These are phyloP conservation scores for Lentinula detonsa DNA, from an alignment of 768 basidiomycete species.

Conservation along the genomic window DNA sequence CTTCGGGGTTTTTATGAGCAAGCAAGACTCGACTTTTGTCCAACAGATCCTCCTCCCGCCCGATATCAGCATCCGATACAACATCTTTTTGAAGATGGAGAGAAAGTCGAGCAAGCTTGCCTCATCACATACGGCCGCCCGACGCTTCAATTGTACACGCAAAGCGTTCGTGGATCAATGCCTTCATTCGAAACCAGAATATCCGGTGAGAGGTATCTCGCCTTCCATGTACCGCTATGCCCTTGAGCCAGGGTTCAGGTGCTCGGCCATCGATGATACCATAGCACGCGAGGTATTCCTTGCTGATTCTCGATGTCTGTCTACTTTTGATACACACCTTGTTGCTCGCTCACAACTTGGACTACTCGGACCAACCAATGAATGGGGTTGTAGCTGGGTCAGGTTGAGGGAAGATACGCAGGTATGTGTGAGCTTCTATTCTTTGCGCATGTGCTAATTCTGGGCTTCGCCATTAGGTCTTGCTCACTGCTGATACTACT, in stretches of 20 bases:
- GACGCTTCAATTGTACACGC: neutral
- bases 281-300: neutral
- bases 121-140: neutral
- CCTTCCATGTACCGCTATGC: slow-evolving; percentile 1
- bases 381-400: neutral
- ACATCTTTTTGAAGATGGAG: slow-evolving; percentile 1
- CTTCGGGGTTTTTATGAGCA: no score
- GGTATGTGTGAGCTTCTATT: neutral
- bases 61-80: neutral
- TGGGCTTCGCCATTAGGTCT: neutral
- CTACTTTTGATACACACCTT: neutral
- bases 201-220: slow-evolving; percentile 4
- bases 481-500: neutral
- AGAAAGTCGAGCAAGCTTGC: neutral
- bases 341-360: slow-evolving; percentile 3
- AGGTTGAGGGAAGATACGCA: neutral
- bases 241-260: slow-evolving; percentile 5
- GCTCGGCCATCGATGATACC: neutral
- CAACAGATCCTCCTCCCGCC: slow-evolving; percentile 2
- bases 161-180: neutral
- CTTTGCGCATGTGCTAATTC: neutral
- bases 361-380: neutral
- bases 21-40: neutral
- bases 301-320: neutral
- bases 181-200: neutral